A percentile compares a stretch with the other conserved stretches of the same genome.
Conservation (phyloP, 306 rosid genomes). For the Cicer judaicum region DNA sequence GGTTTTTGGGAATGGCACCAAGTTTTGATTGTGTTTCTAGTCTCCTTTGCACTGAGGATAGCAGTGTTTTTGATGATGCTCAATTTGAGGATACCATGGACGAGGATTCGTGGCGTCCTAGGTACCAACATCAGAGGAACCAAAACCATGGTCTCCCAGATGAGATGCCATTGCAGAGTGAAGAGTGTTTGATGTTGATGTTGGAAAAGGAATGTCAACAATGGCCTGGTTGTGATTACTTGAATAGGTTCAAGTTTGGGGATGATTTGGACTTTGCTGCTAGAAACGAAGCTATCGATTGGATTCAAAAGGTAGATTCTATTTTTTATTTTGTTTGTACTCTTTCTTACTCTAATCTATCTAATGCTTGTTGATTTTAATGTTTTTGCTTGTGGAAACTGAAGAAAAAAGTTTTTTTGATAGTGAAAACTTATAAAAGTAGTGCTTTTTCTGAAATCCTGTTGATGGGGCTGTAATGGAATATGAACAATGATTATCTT, state of each 20-base stretch:
- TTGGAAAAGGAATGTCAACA: slow-evolving; percentile 69
- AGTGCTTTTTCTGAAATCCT: background rate
- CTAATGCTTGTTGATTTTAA: background rate
- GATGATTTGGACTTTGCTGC: slow-evolving; percentile 74
- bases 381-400: slow-evolving; percentile 14
- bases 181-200: slow-evolving; percentile 70
- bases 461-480: slow-evolving; percentile 38
- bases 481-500: slow-evolving; percentile 10
- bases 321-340: slow-evolving; percentile 34
- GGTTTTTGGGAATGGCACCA: slow-evolving; percentile 73
- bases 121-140: slow-evolving; percentile 38
- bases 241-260: slow-evolving; percentile 62
- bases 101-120: slow-evolving; percentile 49
- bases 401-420: background rate
- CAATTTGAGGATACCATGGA: slow-evolving; percentile 44
- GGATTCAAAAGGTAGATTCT: slow-evolving; percentile 84
- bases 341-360: slow-evolving; percentile 40
- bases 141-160: slow-evolving; percentile 34
- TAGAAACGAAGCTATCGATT: slow-evolving; percentile 77
- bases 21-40: slow-evolving; percentile 77
- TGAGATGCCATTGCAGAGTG: slow-evolving; percentile 71
- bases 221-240: slow-evolving; percentile 62
- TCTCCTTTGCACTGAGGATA: slow-evolving; percentile 84
- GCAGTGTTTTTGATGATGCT: slow-evolving; percentile 61
- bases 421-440: background rate